Evolutionary conservation across 2,329 filamentous ascomycete species (phyloP), one percentile per base, ranked within the genome.

Genomic region (Rutstroemia sp.): DNA sequence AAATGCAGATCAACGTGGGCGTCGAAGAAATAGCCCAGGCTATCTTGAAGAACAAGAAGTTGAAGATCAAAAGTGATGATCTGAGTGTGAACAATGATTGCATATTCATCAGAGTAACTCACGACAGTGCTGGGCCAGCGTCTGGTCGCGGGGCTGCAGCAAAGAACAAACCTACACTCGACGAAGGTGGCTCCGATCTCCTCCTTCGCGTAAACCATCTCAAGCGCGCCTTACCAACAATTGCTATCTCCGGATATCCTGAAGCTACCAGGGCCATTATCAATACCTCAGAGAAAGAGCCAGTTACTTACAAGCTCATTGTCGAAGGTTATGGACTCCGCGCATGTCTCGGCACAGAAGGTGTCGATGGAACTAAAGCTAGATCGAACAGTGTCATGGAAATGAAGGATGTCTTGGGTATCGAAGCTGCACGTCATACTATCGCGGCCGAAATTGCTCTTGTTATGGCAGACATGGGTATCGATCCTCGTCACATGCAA

Each of bases 401-500:
- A 73, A 87, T 86, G 65, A 80, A 83, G 38, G 84, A 94, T 23
- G 86, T 97, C 0, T 82, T 99, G 3, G 94, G 94, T 50, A 96
- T 99, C 65, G 94, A 99, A 76, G 94, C 94, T 0, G 94, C 94
- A 3, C 84, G 92, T 58, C 82, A 81, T 3, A 95, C 92, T 6
- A 97, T 99, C 67, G 88, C 94, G 50, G 77, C 81, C 47, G 94
- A 99, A 75, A 97, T 99, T 66, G 81, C 79, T 53, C 79, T 80
- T 52, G 94, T 97, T 68, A 99, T 97, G 92, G 83, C 83, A 38
- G 84, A 87, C 70, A 96, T 99, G 91, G 85, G 83, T 71, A 97
- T 99, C 67, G 94, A 99, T 73, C 92, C 92, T 46, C 88, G 94
- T 56, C 94, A 99, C 75, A 97, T 99, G 91, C 88, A 96, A 70